Percentiles rank a stretch among this genome's conserved stretches.
Evolutionary conservation across 192 early-diverging fungal genomes (phyloP).

Genomic region (Mortierella claussenii): DNA sequence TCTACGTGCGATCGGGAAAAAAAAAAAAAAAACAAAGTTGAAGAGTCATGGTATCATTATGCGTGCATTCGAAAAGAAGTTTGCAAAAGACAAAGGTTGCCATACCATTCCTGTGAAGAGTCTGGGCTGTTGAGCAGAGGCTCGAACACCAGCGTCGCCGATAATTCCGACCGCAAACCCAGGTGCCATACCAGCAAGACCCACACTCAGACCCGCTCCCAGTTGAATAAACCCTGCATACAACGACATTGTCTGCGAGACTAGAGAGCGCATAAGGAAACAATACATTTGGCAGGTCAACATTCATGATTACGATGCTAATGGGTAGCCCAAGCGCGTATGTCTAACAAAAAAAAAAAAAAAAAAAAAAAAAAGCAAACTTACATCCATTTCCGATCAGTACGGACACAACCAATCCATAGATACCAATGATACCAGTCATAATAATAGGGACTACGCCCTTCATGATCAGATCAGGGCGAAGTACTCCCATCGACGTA

Average conservation of each 20-base stretch:
- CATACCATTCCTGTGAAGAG: slow-evolving; percentile 85
- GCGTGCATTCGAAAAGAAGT: no score
- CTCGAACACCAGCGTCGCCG: slow-evolving; percentile 90
- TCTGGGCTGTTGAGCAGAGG: slow-evolving; percentile 81
- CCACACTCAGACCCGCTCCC: slow-evolving; percentile 82
- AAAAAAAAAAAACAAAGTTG: no score
- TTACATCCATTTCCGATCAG: slow-evolving; percentile 85
- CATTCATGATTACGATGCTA: slow-evolving; percentile 20
- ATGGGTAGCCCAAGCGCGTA: background rate
- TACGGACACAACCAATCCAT: slow-evolving; percentile 97
- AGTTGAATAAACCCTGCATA: slow-evolving; percentile 86
- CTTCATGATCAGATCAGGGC: slow-evolving; percentile 90
- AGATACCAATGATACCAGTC: slow-evolving; percentile 99
- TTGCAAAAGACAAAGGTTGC: no score
- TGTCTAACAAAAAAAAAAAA: background rate
- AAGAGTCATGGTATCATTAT: no score
- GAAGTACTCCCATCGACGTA: slow-evolving; percentile 85
- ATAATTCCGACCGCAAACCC: slow-evolving; percentile 95
- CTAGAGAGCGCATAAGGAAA: slow-evolving; percentile 6
- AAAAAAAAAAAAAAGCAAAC: slow-evolving; percentile 30
- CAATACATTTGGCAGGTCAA: no score
- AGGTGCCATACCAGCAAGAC: slow-evolving; percentile 86
- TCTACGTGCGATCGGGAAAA: no score
- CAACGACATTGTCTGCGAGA: slow-evolving; percentile 65
- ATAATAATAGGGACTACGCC: slow-evolving; percentile 94